A percentile compares a stretch with the other conserved stretches of the same genome.
Evolutionary conservation across 805 yeast genomes (phyloP).

Genomic region (Kockiozyma suomiensis): DNA sequence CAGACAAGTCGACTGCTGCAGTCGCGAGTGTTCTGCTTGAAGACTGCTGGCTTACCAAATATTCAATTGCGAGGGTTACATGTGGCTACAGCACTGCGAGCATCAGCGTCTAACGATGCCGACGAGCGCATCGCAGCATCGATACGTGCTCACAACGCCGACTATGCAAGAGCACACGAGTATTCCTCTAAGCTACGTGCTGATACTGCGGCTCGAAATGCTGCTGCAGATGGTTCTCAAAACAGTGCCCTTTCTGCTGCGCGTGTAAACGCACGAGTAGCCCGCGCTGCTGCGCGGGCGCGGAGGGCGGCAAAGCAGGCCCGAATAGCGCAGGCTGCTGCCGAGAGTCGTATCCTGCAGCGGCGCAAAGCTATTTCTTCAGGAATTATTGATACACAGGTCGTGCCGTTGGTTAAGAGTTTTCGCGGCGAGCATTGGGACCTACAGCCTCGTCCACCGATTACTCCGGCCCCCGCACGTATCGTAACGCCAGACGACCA

Average conservation of each 20-base stretch:
- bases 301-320: background rate
- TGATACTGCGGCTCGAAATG: background rate
- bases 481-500: slow-evolving; percentile 69
- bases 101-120: background rate
- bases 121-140: background rate
- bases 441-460: slow-evolving; percentile 55
- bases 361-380: slow-evolving; percentile 1
- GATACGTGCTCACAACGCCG: background rate
- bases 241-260: background rate
- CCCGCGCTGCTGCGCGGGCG: background rate
- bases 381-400: slow-evolving; percentile 10
- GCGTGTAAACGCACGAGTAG: background rate
- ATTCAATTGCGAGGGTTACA: background rate
- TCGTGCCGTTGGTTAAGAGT: slow-evolving; percentile 19
- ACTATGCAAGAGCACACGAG: background rate
- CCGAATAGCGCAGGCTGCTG: background rate
- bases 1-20: too few relatives aligned
- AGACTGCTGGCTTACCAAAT: too few relatives aligned
- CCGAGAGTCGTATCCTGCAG: background rate
- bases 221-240: background rate
- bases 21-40: too few relatives aligned
- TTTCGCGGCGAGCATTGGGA: slow-evolving; percentile 23
- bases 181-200: background rate
- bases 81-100: background rate
- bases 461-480: slow-evolving; percentile 83